Evolutionary conservation across 768 basidiomycete species (phyloP).

Genomic region (Boletus edulis): DNA sequence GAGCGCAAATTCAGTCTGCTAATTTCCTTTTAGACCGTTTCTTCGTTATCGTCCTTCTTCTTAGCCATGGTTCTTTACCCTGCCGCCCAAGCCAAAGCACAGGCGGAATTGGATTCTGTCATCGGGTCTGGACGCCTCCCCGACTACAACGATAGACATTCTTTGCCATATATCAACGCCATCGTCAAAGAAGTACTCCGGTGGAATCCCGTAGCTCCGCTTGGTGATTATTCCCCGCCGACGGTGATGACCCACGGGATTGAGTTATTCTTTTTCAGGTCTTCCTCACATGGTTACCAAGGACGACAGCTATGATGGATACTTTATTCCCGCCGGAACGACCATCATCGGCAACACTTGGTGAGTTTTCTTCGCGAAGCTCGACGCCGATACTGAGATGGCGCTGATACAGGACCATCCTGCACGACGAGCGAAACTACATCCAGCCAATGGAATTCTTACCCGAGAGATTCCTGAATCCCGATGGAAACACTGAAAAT

Average conservation of each 20-base stretch:
- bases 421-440: slow-evolving; percentile 37
- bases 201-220: slow-evolving; percentile 34
- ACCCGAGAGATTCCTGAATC: slow-evolving; percentile 38
- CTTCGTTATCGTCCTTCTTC: slow-evolving; percentile 30
- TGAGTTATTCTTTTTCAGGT: slow-evolving; percentile 16
- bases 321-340: slow-evolving; percentile 37
- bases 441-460: slow-evolving; percentile 33
- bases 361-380: slow-evolving; percentile 24
- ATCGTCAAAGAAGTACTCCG: slow-evolving; percentile 32
- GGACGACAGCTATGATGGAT: slow-evolving; percentile 31
- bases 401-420: slow-evolving; percentile 31
- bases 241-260: slow-evolving; percentile 10
- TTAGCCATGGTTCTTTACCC: slow-evolving; percentile 31
- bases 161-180: slow-evolving; percentile 27
- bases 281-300: slow-evolving; percentile 34
- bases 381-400: slow-evolving; percentile 3
- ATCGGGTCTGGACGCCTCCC: slow-evolving; percentile 29
- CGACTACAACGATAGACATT: slow-evolving; percentile 30
- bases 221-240: slow-evolving; percentile 24
- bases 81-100: slow-evolving; percentile 29
- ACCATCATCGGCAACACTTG: slow-evolving; percentile 61
- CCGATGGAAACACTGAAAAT: slow-evolving; percentile 36
- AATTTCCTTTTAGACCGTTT: slow-evolving; percentile 23
- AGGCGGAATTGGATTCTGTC: slow-evolving; percentile 26
- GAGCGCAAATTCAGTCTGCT: not conserved